Evolutionary conservation across 352 stramenopile species (phyloP).

Genomic region (Achlya hypogyna): DNA sequence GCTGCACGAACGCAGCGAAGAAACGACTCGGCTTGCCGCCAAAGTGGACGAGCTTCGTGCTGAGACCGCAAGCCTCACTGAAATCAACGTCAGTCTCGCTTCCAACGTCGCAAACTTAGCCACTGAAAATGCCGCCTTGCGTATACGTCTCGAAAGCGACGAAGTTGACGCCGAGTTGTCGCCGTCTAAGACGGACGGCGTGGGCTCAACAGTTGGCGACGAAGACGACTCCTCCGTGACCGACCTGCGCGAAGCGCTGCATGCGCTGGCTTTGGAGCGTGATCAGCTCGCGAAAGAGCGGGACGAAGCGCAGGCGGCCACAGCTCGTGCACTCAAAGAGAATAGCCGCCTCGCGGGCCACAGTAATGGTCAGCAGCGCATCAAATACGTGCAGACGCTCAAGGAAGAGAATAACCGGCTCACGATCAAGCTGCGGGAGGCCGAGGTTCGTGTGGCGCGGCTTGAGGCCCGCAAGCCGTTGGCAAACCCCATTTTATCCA

Average conservation of each 20-base stretch:
- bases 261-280: neutral
- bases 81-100: too few species aligned
- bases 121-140: neutral
- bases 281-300: slow-evolving; percentile 9
- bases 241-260: neutral
- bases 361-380: slow-evolving; percentile 1
- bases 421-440: slow-evolving; percentile 1
- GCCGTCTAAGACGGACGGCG: slow-evolving; percentile 7
- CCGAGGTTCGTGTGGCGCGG: neutral
- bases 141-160: neutral
- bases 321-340: neutral
- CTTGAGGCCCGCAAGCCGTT: neutral
- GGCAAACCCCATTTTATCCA: neutral
- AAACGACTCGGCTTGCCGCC: neutral
- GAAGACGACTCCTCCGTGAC: neutral
- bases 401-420: slow-evolving; percentile 18
- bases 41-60: neutral
- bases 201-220: neutral
- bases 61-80: neutral
- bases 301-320: neutral
- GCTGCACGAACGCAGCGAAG: neutral
- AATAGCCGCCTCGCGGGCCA: slow-evolving; percentile 7
- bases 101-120: too few species aligned
- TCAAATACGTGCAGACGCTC: slow-evolving; percentile 19
- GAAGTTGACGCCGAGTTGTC: neutral